Base-by-base conservation (phyloP, 169 alveolate genomes). In the Eimeria falciformis region DNA sequence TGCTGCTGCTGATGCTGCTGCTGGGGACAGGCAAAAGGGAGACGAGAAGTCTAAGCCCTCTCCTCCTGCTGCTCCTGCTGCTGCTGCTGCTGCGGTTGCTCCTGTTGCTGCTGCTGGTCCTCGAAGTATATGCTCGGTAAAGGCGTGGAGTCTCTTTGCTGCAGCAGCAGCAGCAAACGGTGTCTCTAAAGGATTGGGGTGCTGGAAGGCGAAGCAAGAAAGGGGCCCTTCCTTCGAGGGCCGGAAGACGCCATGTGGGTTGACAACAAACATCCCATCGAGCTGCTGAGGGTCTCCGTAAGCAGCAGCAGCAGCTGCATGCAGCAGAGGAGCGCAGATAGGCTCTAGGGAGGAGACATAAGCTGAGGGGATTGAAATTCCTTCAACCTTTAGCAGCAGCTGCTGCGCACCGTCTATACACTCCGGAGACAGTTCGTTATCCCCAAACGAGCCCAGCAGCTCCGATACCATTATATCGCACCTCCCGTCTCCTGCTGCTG, bases 401-500 rank as follows among this genome's bases (percentile, higher is more conserved):
- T 85, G 73, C 75, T 94, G 93, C 53, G 96, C 95, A 43, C 97
- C 96, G 17, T 85, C 90, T n/a, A 97, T 91, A 77, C 98, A 97
- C 86, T 97, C 98, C 14, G 98, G 97, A 25, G 96, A 94, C 2
- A 97, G 93, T 79, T 97, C 98, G 90, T 97, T 97, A 91, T 96
- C 98, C 62, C 98, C 98, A 85, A 96, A 96, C 58, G 96, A 91
- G 46, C 98, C 98, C 5, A 96, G 83, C 55, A 96, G 87, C 85
- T 97, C 98, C 43, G 96, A 87, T n/a, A 97, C 95, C 66, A 96
- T 58, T 5, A 97, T 91, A 79, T 97, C 98, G n/a, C 96, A 97
- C 86, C 94, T 79, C 11, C 21, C 88, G 40, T 14, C 11, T 18
- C 37, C 25, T 21, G 86, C 46, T 53, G 17, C 62, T 58, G 7